phyloP scores from a whole-genome alignment of 176 grass and related monocot genomes.

The Panicum miliaceum region DNA sequence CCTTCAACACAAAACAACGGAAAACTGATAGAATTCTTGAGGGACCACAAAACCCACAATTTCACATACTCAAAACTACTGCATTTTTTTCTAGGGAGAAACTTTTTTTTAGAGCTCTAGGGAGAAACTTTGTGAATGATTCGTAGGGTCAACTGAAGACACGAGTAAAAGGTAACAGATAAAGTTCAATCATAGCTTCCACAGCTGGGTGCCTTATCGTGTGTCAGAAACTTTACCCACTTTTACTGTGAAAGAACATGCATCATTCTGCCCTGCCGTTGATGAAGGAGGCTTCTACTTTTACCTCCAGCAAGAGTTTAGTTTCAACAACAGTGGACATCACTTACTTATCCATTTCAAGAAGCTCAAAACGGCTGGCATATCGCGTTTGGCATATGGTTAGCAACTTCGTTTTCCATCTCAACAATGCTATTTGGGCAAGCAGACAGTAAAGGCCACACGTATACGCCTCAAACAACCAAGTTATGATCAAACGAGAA shows the following conservation, averaged over 20 bases:
- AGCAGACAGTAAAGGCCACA: neutral
- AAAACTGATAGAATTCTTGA: neutral
- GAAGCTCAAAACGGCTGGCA: neutral
- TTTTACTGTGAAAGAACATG: conserved; percentile 31
- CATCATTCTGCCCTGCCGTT: conserved; percentile 33
- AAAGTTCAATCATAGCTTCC: conserved; percentile 51
- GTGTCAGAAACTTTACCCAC: conserved; percentile 47
- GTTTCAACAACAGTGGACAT: neutral
- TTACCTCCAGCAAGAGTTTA: neutral
- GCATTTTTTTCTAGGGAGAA: neutral
- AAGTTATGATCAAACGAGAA: neutral
- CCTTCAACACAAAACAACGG: neutral
- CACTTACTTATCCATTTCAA: neutral
- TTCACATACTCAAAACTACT: neutral
- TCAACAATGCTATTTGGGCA: neutral
- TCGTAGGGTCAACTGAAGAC: conserved; percentile 40
- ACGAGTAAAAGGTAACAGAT: conserved; percentile 4
- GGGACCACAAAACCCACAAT: conserved; percentile 29
- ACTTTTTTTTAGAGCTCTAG: no score
- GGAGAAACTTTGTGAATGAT: neutral
- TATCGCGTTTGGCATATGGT: neutral
- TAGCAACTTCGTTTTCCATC: neutral
- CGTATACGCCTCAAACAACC: neutral
- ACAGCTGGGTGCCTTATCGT: conserved; percentile 48
- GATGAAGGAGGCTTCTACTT: neutral